phyloP scores from a whole-genome alignment of 305 asterid species.

The Solanum aculeatissimum region DNA sequence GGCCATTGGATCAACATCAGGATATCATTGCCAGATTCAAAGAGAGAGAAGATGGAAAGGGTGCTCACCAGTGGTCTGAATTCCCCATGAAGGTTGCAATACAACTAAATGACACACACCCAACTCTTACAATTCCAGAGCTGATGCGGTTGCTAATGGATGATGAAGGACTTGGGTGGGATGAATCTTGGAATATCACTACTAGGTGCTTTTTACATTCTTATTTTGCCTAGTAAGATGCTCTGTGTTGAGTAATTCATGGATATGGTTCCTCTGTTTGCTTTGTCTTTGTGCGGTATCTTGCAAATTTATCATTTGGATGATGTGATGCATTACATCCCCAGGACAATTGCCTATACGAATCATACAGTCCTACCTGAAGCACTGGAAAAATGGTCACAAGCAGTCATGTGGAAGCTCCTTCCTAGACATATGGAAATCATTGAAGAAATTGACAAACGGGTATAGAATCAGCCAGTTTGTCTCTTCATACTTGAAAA shows the following conservation, averaged over 20 bases:
- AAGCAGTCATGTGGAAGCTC: conserved; percentile 97
- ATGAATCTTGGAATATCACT: conserved; percentile 94
- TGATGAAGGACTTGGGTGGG: conserved; percentile 95
- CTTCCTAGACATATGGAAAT: conserved; percentile 99
- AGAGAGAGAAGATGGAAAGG: conserved; percentile 54
- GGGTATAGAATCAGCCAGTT: conserved; percentile 34
- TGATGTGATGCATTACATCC: conserved; percentile 2
- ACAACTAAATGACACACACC: conserved; percentile 97
- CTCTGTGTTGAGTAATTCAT: background rate
- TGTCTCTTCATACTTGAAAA: background rate
- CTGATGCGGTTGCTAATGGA: conserved; percentile 97
- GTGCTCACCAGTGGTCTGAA: conserved; percentile 57
- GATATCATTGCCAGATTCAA: conserved; percentile 87
- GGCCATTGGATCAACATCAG: conserved; percentile 35
- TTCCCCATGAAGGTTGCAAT: conserved; percentile 94
- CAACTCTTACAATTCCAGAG: conserved; percentile 97
- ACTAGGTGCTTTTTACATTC: conserved; percentile 38
- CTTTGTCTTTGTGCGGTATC: conserved; percentile 3
- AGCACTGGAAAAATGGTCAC: conserved; percentile 99
- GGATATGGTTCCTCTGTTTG: background rate
- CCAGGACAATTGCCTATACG: conserved; percentile 94
- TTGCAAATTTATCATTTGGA: background rate
- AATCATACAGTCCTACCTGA: conserved; percentile 99
- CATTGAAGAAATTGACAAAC: conserved; percentile 88
- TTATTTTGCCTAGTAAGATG: conserved; percentile 1